Base-by-base conservation (phyloP, 1,284 basidiomycete species). In the Microbotryum saponariae region DNA sequence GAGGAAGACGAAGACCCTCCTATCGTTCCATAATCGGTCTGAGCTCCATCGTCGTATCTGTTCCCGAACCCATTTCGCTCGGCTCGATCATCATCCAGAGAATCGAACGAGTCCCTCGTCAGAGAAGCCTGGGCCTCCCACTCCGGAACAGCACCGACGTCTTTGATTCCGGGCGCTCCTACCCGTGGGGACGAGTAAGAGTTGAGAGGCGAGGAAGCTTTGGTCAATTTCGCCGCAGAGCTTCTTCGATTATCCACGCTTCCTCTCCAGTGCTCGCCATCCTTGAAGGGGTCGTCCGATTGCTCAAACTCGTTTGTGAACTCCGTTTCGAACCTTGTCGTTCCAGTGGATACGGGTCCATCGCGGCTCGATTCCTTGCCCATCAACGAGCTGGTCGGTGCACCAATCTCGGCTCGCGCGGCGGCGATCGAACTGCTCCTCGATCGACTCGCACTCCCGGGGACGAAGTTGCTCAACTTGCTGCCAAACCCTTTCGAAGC, bases 51-150 rank as follows among this genome's bases (percentile, higher is more conserved):
- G 25, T n/a, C 27, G 25, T 53, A 53, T 25, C 27, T 20, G 27
- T 29, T 53, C 21, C 31, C 20, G 8, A 29, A 53, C 12, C 33
- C 51, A 5, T 53, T 33, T 53, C 51, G 51, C 51, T 53, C 51
- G 51, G 20, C 21, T 53, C 51, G 21, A 5, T 27, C 44, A 23
- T 59, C 60, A 25, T 63, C 61, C n/a, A 63, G 54, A 7, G 58
- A 59, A 45, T 65, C 66, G 45, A 63, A 63, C 18, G 54, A 55
- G 16, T 60, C 66, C 25, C 63, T 25, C n/a, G 46, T 20, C 7
- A 20, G 33, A 3, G 51, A 25, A 25, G 51, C 51, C 16, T 53
- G 25, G 3, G 25, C 51, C 9, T n/a, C n/a, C 51, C 51, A 53
- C 25, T 53, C 27, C 8, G 51, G 51, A n/a, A 16, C 51, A 20